Base-by-base conservation (phyloP, 768 basidiomycete genomes). In the Kwoniella pini region DNA sequence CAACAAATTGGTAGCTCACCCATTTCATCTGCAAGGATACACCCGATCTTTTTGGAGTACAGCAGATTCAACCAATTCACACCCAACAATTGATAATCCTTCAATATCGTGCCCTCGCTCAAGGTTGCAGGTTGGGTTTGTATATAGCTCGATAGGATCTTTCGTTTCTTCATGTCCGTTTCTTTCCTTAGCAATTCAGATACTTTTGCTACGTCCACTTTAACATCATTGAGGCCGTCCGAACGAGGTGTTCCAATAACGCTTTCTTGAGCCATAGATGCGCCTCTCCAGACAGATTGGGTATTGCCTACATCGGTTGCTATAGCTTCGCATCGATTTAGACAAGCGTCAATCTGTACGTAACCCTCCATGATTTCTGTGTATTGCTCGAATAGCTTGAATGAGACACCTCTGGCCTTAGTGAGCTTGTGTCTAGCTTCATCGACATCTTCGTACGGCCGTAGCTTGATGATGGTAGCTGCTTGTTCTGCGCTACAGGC, bases 21-120 rank as follows among this genome's bases (percentile, higher is more conserved):
- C 96, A 99, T 99, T 79, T 99, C 96, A 78, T 99, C 96, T 1
- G 96, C 96, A 42, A 99, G 84, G 74, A 99, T 98, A 78, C 95
- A 97, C 65, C 91, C 94, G 51, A 89, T 83, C 60, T 84, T 84
- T 70, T 85, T 86, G 59, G 82, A 83, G 78, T 92, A 93, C 52
- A 98, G 81, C 21, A 98, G 80, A 79, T 91, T 86, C 65, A 99
- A 81, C 96, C 96, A 99, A 77, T 98, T 99, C 54, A 99, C 84
- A n/a, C 96, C 96, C 58, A 97, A 83, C 60, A 98, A 81, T 79
- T 99, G 95, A 77, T 99, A 99, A 68, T 95, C 94, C 81, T 99
- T 99, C 71, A 99, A 81, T 70, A 81, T 82, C 60, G 94, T 86
- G 45, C 83, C 84, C 28, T 85, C 80, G 40, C 84, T 82, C 9